Conservation (phyloP, 176 grass and related monocot species). For the Juncus effusus region DNA sequence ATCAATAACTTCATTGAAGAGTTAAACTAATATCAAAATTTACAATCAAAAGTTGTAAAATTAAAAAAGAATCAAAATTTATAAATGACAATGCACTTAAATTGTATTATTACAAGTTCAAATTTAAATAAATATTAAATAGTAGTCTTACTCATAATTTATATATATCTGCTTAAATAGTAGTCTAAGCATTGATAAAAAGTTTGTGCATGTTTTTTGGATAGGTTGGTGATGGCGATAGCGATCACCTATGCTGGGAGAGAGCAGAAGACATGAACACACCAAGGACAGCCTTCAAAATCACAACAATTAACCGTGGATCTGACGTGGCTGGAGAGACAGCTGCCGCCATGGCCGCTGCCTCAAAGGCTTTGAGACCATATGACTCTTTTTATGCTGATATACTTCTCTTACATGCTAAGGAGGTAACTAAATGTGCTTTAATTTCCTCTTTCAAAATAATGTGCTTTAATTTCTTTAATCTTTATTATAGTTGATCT, state of each 20-base stretch:
- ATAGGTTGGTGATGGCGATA: slow-evolving; percentile 90
- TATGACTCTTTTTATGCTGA: slow-evolving; percentile 74
- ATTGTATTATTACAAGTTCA: no score
- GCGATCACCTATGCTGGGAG: slow-evolving; percentile 95
- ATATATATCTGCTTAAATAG: background rate
- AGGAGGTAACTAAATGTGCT: slow-evolving; percentile 37
- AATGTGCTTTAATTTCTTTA: no score
- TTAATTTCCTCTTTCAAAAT: no score
- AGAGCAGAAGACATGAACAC: slow-evolving; percentile 90
- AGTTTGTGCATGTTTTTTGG: background rate
- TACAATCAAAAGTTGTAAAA: no score
- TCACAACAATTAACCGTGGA: slow-evolving; percentile 49
- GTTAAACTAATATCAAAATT: no score
- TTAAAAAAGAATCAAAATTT: no score
- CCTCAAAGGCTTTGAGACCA: slow-evolving; percentile 56
- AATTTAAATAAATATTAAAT: no score
- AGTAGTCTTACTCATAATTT: no score
- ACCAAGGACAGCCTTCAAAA: slow-evolving; percentile 63
- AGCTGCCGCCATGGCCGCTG: slow-evolving; percentile 64
- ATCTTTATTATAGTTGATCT: background rate
- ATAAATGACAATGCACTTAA: no score
- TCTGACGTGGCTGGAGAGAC: slow-evolving; percentile 76
- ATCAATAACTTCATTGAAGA: no score
- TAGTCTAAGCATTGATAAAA: background rate
- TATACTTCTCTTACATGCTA: slow-evolving; percentile 66